phyloP scores from a whole-genome alignment of 768 basidiomycete genomes.

The Tricholomella constricta region DNA sequence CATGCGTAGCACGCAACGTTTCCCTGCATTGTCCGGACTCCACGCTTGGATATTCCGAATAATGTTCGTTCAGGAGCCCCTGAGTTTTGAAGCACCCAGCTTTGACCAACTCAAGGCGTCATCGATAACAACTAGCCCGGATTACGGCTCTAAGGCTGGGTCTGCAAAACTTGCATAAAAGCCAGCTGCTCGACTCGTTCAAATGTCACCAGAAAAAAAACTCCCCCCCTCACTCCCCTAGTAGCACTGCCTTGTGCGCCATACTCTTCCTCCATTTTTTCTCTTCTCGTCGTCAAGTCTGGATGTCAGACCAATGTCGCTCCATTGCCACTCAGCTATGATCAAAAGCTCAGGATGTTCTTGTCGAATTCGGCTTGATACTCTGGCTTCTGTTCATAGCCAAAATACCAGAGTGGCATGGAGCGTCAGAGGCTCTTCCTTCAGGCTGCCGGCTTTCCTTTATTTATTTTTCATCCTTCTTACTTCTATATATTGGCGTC shows the following conservation, averaged over 20 bases:
- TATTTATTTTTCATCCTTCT: background rate
- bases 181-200: background rate
- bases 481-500: background rate
- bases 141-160: background rate
- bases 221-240: background rate
- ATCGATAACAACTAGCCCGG: slow-evolving; percentile 14
- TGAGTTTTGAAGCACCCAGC: background rate
- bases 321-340: slow-evolving; percentile 35
- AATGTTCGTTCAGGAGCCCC: background rate
- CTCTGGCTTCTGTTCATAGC: slow-evolving; percentile 57
- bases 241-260: background rate
- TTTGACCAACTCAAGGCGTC: slow-evolving; percentile 26
- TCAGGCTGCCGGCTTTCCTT: background rate
- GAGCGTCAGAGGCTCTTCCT: slow-evolving; percentile 38
- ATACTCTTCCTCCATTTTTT: background rate
- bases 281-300: slow-evolving; percentile 3
- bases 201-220: background rate
- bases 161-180: slow-evolving; percentile 13
- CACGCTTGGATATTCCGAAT: background rate
- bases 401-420: slow-evolving; percentile 46
- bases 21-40: background rate
- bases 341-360: slow-evolving; percentile 33
- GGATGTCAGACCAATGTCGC: slow-evolving; percentile 21
- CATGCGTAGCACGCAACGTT: background rate
- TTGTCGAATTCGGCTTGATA: slow-evolving; percentile 35